These are phyloP conservation scores for Neurospora africana DNA, from an alignment of 495 filamentous ascomycete genomes.

Conservation along the genomic window DNA sequence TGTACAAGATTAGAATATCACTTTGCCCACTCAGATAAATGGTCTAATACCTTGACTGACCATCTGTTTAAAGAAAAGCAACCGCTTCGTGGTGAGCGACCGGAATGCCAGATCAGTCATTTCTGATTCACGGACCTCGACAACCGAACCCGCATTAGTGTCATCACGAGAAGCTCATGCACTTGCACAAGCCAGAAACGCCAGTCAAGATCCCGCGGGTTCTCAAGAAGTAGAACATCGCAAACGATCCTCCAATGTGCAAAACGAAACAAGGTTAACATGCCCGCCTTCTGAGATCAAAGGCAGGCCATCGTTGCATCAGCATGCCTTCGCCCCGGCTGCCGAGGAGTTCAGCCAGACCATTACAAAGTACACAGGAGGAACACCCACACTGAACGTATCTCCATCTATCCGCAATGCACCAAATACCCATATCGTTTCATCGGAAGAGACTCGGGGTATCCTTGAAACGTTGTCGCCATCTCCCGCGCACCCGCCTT, in stretches of 20 bases:
- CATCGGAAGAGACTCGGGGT: neutral
- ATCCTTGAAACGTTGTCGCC: neutral
- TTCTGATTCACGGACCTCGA: slow-evolving; percentile 1
- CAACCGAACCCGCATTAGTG: neutral
- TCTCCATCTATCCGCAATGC: neutral
- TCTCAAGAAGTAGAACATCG: neutral
- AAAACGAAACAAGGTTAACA: neutral
- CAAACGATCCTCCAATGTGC: neutral
- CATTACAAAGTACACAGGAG: neutral
- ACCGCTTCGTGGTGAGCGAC: slow-evolving; percentile 20
- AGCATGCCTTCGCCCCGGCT: neutral
- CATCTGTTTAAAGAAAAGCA: slow-evolving; percentile 8
- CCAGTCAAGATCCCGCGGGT: neutral
- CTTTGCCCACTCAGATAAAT: neutral
- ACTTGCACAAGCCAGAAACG: neutral
- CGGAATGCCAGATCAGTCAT: slow-evolving; percentile 10
- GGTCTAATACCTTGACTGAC: neutral
- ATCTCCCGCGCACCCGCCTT: neutral
- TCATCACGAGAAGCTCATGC: neutral
- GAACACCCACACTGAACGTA: neutral
- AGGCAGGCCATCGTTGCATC: neutral
- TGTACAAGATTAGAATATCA: neutral
- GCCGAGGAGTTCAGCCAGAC: neutral
- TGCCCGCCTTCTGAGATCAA: neutral
- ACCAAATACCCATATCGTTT: neutral